Percentiles rank a stretch among this genome's conserved stretches.
Conservation (phyloP, 345 rosid species). For the Bruguiera parviflora region DNA sequence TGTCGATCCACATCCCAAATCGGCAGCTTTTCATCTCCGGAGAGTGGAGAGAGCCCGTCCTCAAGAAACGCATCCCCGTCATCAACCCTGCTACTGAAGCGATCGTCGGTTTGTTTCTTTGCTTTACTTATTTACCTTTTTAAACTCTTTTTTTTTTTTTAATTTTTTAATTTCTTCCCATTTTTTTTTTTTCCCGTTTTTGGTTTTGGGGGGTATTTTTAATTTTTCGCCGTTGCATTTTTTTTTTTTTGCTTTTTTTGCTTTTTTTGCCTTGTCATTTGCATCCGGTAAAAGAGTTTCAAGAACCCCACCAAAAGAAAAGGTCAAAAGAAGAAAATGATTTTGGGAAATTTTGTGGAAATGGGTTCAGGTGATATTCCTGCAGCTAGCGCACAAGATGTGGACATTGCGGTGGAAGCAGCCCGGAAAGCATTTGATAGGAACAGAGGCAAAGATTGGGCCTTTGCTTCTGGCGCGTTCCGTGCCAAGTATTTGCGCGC, state of each 20-base stretch:
- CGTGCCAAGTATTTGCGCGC: conserved; percentile 94
- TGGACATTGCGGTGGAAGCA: conserved; percentile 81
- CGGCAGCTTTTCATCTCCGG: conserved; percentile 84
- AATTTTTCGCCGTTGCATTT: not conserved
- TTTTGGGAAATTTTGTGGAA: conserved; percentile 1
- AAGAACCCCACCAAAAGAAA: not conserved
- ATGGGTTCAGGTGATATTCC: conserved; percentile 75
- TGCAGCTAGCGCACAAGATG: conserved; percentile 91
- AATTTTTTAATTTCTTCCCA: not conserved
- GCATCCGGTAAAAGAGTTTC: not conserved
- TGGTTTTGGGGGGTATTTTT: not conserved
- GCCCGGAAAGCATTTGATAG: conserved; percentile 70
- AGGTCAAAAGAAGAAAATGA: not conserved
- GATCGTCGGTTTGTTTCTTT: conserved; percentile 49
- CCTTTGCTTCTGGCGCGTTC: conserved; percentile 66
- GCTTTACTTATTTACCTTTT: not conserved
- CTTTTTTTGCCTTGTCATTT: not conserved
- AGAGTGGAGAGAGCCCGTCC: conserved; percentile 73
- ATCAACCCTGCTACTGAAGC: conserved; percentile 77
- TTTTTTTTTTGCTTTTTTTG: not conserved
- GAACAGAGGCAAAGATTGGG: conserved; percentile 84
- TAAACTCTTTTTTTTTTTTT: not conserved
- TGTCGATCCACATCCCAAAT: conserved; percentile 56
- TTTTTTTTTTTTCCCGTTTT: not conserved
- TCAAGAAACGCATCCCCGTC: conserved; percentile 64